Base-by-base conservation (phyloP, 495 filamentous ascomycete genomes). In the Pyronema omphalodes region DNA sequence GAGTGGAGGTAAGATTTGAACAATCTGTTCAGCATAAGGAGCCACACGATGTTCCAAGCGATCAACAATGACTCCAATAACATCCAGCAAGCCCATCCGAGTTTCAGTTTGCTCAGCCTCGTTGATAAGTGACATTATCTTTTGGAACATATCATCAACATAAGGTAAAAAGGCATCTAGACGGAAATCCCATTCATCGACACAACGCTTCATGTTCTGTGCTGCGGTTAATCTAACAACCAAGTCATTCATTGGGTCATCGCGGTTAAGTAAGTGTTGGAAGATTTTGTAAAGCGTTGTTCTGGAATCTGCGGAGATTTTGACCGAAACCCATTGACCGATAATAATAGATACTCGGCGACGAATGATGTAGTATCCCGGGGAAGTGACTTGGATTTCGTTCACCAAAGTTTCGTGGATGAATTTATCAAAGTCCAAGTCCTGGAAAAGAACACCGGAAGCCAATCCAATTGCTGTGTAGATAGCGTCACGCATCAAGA, bases 181-280 rank as follows among this genome's bases (percentile, higher is more conserved):
- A 3, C 72, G 70, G 61, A 94, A 94, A n/a, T 83, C 82, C 64
- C 83, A 88, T 5, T 88, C 83, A 44, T 91, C 79, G n/a, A 84
- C 74, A 29, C 93, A 73, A 35, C 73, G 70, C 63, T 80, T 82
- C 23, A 98, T 75, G 61, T 93, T 84, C 52, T 85, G 76, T 8
- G 86, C 91, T 5, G 91, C 84, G 0, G 89, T 94, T 39, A 95
- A 79, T 9, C 88, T 82, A 35, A 98, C 91, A 6, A 95, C 86
- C 44, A 86, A 74, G 62, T 98, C 91, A 62, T 98, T 98, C 57
- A 80, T 71, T 1, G 75, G 69, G 63, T 94, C 87, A 9, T 76
- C 71, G 18, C 76, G 75, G 61, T 86, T 79, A 11, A 96, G 73
- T n/a, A 98, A 70, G 67, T 93, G 82, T 57, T 84, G 80, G 68